Evolutionary conservation across 208 protist species (phyloP).

Genomic region (Wallacemonas sp.): DNA sequence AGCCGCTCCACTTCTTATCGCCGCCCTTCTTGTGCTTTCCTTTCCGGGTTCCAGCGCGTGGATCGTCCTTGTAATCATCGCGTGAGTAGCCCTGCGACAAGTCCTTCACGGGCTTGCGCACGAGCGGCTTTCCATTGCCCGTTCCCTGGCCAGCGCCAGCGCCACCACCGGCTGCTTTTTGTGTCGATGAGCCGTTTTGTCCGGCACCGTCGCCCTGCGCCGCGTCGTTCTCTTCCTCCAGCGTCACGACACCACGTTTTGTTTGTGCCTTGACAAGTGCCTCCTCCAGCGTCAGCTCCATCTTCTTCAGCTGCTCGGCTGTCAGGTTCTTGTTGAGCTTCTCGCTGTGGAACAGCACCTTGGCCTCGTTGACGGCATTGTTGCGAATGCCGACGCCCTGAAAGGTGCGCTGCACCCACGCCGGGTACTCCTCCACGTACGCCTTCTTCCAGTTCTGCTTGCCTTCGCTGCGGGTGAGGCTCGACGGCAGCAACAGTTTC

Average conservation of each 20-base stretch:
- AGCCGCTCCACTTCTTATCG: conserved; percentile 44
- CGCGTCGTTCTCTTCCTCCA: conserved; percentile 19
- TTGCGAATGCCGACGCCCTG: conserved; percentile 46
- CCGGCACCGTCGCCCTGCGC: neutral
- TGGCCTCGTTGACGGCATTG: conserved; percentile 59
- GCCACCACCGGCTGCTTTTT: neutral
- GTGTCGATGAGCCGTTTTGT: neutral
- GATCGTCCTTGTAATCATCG: conserved; percentile 61
- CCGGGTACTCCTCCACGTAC: conserved; percentile 71
- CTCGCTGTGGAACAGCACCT: conserved; percentile 51
- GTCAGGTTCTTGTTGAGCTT: conserved; percentile 46
- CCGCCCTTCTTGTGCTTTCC: conserved; percentile 79
- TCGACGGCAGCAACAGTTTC: conserved; percentile 32
- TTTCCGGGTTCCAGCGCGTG: conserved; percentile 45
- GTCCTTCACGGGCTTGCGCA: conserved; percentile 22
- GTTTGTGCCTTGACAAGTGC: conserved; percentile 32
- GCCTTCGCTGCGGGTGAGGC: conserved; percentile 56
- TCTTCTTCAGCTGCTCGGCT: conserved; percentile 39
- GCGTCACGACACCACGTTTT: conserved; percentile 43
- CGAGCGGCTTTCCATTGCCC: neutral
- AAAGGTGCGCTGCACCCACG: conserved; percentile 52
- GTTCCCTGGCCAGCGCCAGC: neutral
- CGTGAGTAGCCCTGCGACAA: conserved; percentile 27
- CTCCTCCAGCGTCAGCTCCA: conserved; percentile 62
- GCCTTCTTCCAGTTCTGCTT: conserved; percentile 64